Evolutionary conservation across 2,329 filamentous ascomycete genomes (phyloP).

Genomic region (Beauveria scarabaeidicola): DNA sequence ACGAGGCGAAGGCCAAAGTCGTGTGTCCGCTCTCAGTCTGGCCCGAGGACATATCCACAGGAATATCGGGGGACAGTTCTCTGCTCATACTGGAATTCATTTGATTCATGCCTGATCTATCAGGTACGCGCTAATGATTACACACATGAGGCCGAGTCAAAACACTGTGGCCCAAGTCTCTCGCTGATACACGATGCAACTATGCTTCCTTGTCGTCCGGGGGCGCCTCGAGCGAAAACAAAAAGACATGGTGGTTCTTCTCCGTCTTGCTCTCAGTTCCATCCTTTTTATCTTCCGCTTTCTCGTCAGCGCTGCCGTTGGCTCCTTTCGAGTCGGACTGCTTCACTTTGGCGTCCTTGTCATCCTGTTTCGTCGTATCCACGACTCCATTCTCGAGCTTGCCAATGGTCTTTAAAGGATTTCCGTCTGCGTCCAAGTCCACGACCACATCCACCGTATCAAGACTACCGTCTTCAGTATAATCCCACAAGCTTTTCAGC

Average conservation of each 20-base stretch:
- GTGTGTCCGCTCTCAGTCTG: background rate
- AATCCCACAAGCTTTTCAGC: constrained; percentile 66
- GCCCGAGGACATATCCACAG: background rate
- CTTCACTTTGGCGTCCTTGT: constrained; percentile 15
- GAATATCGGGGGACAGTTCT: background rate
- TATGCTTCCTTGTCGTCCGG: constrained; percentile 7
- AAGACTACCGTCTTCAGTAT: constrained; percentile 62
- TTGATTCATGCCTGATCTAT: background rate
- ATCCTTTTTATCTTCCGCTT: constrained; percentile 14
- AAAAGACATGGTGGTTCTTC: constrained; percentile 23
- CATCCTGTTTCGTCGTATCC: constrained; percentile 24
- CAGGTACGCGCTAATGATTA: background rate
- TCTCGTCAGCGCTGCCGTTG: constrained; percentile 3
- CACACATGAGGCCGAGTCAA: background rate
- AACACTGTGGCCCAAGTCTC: too few relatives aligned
- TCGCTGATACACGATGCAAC: too few relatives aligned
- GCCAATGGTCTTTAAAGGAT: constrained; percentile 32
- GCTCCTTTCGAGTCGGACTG: background rate
- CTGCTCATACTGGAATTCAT: background rate
- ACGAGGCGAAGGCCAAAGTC: background rate
- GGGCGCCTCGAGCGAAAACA: constrained; percentile 26
- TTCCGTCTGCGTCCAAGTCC: constrained; percentile 42
- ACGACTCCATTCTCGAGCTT: constrained; percentile 30
- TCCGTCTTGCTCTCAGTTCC: constrained; percentile 12
- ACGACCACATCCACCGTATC: constrained; percentile 48